Conservation (phyloP, 176 grass and related monocot genomes). For the Olyra latifolia region DNA sequence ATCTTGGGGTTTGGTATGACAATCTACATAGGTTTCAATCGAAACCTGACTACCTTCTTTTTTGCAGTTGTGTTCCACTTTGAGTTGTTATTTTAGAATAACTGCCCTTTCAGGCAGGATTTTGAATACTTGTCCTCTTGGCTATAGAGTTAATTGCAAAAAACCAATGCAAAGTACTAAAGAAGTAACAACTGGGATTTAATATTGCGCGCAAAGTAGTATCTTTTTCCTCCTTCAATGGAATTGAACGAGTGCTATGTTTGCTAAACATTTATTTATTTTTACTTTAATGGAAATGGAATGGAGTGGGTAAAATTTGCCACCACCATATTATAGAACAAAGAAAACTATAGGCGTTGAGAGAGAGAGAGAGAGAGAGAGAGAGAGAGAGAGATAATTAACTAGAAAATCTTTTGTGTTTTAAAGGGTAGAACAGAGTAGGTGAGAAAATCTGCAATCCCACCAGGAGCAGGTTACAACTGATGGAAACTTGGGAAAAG, state of each 20-base stretch:
- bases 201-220: neutral
- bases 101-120: too few relatives aligned
- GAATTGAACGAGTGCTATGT: neutral
- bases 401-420: too few relatives aligned
- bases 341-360: neutral
- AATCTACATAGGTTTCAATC: too few relatives aligned
- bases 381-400: too few relatives aligned
- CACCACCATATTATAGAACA: neutral
- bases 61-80: too few relatives aligned
- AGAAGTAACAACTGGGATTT: too few relatives aligned
- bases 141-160: neutral
- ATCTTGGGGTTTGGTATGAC: too few relatives aligned
- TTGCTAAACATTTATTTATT: neutral
- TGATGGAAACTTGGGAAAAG: neutral
- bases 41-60: too few relatives aligned
- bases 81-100: too few relatives aligned
- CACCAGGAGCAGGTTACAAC: neutral
- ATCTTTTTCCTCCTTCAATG: neutral
- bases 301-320: neutral
- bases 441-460: neutral
- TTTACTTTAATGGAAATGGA: neutral
- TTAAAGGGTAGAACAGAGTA: neutral
- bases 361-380: too few relatives aligned
- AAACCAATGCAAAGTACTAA: too few relatives aligned
- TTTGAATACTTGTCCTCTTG: neutral